A percentile compares a stretch with the other conserved stretches of the same genome.
Conservation (phyloP, 192 early-diverging fungal species). For the Backusella sp. region DNA sequence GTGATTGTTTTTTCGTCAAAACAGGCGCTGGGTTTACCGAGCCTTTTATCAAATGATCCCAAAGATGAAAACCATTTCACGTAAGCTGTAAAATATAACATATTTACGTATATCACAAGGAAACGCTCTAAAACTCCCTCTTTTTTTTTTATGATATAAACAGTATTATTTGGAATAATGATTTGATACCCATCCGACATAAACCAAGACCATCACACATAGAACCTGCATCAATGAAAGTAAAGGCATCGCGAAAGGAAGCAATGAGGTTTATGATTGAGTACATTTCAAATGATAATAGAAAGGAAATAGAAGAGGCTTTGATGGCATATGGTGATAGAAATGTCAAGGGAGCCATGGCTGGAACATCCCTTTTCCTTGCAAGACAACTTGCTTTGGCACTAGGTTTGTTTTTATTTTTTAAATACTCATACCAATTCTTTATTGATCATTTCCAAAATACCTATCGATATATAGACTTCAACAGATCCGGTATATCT, state of each 20-base stretch:
- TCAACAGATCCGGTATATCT: not conserved
- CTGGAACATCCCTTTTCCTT: constrained; percentile 48
- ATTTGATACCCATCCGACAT: constrained; percentile 36
- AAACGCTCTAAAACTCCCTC: no score
- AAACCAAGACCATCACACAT: constrained; percentile 39
- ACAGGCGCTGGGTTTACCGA: constrained; percentile 61
- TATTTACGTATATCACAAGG: no score
- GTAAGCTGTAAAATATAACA: constrained; percentile 33
- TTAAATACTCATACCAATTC: no score
- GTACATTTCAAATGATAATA: constrained; percentile 54
- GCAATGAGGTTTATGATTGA: constrained; percentile 51
- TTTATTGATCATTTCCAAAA: constrained; percentile 38
- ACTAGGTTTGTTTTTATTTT: constrained; percentile 34
- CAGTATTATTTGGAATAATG: constrained; percentile 52
- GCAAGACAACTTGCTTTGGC: constrained; percentile 63
- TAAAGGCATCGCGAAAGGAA: constrained; percentile 1
- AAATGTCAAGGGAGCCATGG: constrained; percentile 35
- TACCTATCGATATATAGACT: constrained; percentile 16
- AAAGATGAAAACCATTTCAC: constrained; percentile 67
- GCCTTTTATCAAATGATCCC: constrained; percentile 69
- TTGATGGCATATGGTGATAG: constrained; percentile 57
- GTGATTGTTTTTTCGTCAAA: constrained; percentile 70
- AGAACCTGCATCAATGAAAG: not conserved
- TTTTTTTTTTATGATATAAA: not conserved
- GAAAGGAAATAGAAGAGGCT: constrained; percentile 58